phyloP scores from a whole-genome alignment of 2,329 filamentous ascomycete species.

The Cordyceps cateniannulata region DNA sequence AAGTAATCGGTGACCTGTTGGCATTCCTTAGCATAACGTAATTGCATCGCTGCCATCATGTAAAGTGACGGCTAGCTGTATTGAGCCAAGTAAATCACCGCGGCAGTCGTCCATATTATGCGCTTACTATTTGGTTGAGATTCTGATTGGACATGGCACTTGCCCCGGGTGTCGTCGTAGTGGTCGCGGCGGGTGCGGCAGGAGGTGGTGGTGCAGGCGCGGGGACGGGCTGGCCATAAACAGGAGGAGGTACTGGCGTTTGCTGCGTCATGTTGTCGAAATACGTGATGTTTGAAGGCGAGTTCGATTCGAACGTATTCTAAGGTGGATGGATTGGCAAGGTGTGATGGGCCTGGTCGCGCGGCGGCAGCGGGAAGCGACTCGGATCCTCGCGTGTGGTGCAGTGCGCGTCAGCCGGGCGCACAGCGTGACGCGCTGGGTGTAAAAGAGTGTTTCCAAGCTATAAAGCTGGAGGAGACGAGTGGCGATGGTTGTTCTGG shows the following conservation, averaged over 20 bases:
- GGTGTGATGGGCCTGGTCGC: neutral
- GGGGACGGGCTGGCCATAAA: constrained; percentile 24
- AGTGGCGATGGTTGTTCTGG: neutral
- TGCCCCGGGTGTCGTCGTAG: constrained; percentile 27
- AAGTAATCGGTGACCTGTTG: constrained; percentile 78
- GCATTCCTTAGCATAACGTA: constrained; percentile 16
- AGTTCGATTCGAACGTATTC: neutral
- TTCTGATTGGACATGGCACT: constrained; percentile 72
- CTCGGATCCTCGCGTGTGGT: neutral
- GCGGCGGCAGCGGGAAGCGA: neutral
- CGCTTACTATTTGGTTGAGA: constrained; percentile 87
- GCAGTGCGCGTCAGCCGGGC: neutral
- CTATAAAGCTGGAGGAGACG: no score
- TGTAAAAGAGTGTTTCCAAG: neutral
- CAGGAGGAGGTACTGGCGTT: constrained; percentile 7
- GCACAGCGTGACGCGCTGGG: neutral
- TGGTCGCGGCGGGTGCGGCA: constrained; percentile 21
- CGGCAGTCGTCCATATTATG: constrained; percentile 15
- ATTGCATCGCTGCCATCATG: neutral
- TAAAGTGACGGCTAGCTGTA: no score
- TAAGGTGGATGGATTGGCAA: neutral
- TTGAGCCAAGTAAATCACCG: neutral
- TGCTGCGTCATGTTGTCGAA: constrained; percentile 7
- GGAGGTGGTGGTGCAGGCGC: constrained; percentile 24
- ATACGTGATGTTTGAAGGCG: no score